Base-by-base conservation (phyloP, 345 rosid genomes). In the Litchi chinensis region DNA sequence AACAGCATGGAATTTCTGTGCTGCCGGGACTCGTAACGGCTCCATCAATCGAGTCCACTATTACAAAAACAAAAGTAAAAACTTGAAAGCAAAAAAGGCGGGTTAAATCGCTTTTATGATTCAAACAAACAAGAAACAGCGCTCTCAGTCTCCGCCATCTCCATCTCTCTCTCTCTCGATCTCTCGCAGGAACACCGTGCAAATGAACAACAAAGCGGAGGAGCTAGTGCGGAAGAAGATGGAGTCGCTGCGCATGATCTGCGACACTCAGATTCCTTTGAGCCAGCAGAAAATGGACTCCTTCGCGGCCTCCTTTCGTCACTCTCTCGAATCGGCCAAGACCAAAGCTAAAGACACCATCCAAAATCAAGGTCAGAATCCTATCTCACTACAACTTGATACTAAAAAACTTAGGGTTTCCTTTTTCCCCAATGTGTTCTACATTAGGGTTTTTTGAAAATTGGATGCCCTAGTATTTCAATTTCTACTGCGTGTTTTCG, bases 211-310 rank as follows among this genome's bases (percentile, higher is more conserved):
- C 82, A 64, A 69, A 62, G 76, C 62, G 24, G 86, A 67, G 73
- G 88, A 85, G 19, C 71, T 88, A 54, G 73, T 79, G 43, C 85
- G 65, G 77, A 18, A 50, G 65, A 86, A 68, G 70, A 93, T 93
- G 94, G 92, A 87, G 83, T 84, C 93, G 48, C 84, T 87, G 68
- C 82, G 87, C 16, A 69, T 83, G 80, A 78, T 85, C 21, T 89
- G 88, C 77, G 90, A 81, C 65, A 68, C 74, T 48, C 88, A 88
- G 80, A 75, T 91, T 41, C 39, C 79, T 8, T 56, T 57, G 13
- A 82, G 76, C 43, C 90, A 86, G 65, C 90, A 76, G 76, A 81
- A 73, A 67, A 48, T 91, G 65, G 96, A 91, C 63, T 86, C 97
- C 22, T 79, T 84, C 68, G 21, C 81, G 67, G 86, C 86, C 54